Conservation (phyloP, 129 eudicot genomes). For the Logfia minima region DNA sequence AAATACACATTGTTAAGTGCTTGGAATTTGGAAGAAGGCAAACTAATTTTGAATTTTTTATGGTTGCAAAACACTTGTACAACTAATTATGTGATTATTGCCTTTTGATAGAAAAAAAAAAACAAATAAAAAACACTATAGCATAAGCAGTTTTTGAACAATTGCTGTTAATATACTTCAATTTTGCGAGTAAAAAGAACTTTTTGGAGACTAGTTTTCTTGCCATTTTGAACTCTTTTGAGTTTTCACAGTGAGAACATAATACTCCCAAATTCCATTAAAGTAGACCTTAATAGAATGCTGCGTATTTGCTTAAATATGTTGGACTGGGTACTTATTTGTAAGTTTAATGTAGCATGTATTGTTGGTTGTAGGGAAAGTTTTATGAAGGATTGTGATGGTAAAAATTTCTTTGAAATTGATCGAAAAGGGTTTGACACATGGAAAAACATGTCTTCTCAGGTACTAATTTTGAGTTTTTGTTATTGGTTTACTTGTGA, state of each 20-base stretch:
- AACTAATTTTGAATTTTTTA: too few species aligned
- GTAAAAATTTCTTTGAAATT: slow-evolving; percentile 35
- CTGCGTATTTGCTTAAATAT: background rate
- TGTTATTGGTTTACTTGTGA: background rate
- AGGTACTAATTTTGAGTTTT: slow-evolving; percentile 34
- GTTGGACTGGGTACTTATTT: background rate
- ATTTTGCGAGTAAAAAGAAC: background rate
- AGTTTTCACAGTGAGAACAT: background rate
- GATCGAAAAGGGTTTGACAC: slow-evolving; percentile 52
- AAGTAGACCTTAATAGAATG: background rate
- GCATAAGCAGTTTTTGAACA: too few species aligned
- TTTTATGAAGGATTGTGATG: slow-evolving; percentile 39
- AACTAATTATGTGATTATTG: too few species aligned
- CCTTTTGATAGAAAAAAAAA: too few species aligned
- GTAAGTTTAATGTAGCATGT: background rate
- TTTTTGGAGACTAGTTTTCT: background rate
- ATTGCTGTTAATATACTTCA: too few species aligned
- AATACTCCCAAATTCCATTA: background rate
- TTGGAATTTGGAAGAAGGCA: background rate
- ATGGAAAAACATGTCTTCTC: slow-evolving; percentile 53
- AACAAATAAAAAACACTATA: too few species aligned
- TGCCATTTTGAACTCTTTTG: background rate
- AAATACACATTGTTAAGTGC: background rate
- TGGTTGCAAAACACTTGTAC: too few species aligned
- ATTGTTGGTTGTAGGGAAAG: slow-evolving; percentile 54